Conservation (phyloP, 257 asterid genomes). For the Solanum stenotomum region DNA sequence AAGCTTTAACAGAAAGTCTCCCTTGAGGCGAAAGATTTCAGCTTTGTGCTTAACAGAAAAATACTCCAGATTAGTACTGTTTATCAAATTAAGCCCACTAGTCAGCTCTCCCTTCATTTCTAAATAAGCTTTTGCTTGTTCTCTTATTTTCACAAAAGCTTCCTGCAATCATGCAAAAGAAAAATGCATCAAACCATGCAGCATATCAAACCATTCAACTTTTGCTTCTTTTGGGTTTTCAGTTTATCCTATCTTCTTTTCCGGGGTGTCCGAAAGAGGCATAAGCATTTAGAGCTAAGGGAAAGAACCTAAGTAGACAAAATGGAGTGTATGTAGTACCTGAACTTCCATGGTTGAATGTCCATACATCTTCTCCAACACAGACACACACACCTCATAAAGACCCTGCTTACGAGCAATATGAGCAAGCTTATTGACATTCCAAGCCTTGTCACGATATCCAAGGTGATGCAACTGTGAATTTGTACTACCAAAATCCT, state of each 20-base stretch:
- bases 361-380: conserved; percentile 96
- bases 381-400: conserved; percentile 84
- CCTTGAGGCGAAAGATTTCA: conserved; percentile 90
- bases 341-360: conserved; percentile 99
- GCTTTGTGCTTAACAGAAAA: conserved; percentile 93
- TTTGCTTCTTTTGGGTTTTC: neutral
- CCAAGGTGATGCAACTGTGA: conserved; percentile 94
- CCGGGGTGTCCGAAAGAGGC: neutral
- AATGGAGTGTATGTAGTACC: conserved; percentile 22
- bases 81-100: conserved; percentile 89
- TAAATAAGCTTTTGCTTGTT: conserved; percentile 95
- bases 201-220: neutral
- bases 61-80: conserved; percentile 90
- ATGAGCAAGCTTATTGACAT: conserved; percentile 96
- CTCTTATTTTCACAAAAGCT: conserved; percentile 94
- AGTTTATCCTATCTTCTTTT: neutral
- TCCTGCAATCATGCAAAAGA: conserved; percentile 48
- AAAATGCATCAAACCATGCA: neutral
- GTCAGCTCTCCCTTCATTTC: conserved; percentile 98
- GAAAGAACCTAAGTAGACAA: conserved; percentile 1
- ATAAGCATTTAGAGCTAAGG: neutral
- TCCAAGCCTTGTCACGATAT: conserved; percentile 99
- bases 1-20: conserved; percentile 89
- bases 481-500: conserved; percentile 75
- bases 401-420: conserved; percentile 93